phyloP scores from a whole-genome alignment of 768 basidiomycete species.

The Exsudoporus frostii region DNA sequence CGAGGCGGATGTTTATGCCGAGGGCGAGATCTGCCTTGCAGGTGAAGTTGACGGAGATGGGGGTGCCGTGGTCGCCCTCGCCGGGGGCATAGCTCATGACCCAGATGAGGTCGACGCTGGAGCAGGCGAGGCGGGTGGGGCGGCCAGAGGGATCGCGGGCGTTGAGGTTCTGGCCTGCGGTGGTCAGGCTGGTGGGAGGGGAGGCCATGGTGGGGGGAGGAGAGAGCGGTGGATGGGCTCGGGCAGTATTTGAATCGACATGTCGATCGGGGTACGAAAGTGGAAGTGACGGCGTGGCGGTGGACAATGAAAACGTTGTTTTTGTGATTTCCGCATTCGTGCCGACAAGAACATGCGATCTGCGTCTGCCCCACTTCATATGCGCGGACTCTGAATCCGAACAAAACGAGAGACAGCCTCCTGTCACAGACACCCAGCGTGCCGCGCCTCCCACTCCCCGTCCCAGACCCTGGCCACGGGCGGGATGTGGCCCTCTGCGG shows the following conservation, averaged over 20 bases:
- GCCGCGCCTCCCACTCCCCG: too few relatives aligned
- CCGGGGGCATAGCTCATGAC: constrained; percentile 63
- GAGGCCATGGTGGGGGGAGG: neutral
- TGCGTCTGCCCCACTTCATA: too few relatives aligned
- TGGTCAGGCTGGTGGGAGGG: too few relatives aligned
- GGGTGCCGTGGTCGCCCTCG: constrained; percentile 61
- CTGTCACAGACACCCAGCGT: too few relatives aligned
- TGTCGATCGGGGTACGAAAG: constrained; percentile 24
- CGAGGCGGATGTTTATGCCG: constrained; percentile 63
- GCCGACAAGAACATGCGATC: constrained; percentile 28
- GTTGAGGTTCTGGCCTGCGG: constrained; percentile 9
- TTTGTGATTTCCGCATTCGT: constrained; percentile 19
- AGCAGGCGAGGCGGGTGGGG: constrained; percentile 37
- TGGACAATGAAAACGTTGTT: constrained; percentile 14
- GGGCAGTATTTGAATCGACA: constrained; percentile 4
- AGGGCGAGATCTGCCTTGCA: constrained; percentile 23
- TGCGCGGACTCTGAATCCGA: too few relatives aligned
- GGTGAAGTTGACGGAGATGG: constrained; percentile 57
- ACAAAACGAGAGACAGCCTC: too few relatives aligned
- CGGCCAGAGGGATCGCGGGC: constrained; percentile 4
- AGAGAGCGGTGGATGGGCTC: neutral
- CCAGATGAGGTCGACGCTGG: constrained; percentile 53
- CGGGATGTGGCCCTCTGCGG: constrained; percentile 67
- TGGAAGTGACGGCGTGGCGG: constrained; percentile 7
- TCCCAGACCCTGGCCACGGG: constrained; percentile 61